Evolutionary conservation across 768 basidiomycete genomes (phyloP).

Genomic region (Naganishia onofrii): DNA sequence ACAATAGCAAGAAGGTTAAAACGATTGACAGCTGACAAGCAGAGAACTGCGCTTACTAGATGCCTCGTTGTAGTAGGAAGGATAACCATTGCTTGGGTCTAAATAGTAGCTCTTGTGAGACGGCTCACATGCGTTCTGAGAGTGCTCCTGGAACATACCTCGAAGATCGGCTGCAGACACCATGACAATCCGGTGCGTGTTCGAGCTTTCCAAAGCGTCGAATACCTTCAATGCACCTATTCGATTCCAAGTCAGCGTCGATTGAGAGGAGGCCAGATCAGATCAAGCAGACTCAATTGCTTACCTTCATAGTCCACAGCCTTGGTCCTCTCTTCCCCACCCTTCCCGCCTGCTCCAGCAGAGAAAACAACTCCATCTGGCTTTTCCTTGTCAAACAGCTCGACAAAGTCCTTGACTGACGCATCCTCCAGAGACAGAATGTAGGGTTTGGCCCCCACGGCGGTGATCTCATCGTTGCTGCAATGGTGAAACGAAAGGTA

Average conservation of each 20-base stretch:
- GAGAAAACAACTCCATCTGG: slow-evolving; percentile 54
- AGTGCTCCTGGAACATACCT: slow-evolving; percentile 55
- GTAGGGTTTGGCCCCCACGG: slow-evolving; percentile 55
- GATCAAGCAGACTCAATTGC: not conserved
- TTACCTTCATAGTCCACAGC: slow-evolving; percentile 59
- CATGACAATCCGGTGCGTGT: slow-evolving; percentile 60
- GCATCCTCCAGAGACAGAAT: slow-evolving; percentile 63
- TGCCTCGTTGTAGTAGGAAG: slow-evolving; percentile 41
- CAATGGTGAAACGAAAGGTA: too few relatives aligned
- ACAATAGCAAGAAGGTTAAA: not conserved
- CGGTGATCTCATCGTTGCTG: slow-evolving; percentile 56
- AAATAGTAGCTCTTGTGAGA: too few relatives aligned
- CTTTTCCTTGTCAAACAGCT: slow-evolving; percentile 52
- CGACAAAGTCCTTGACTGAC: slow-evolving; percentile 56
- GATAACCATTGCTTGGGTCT: slow-evolving; percentile 34
- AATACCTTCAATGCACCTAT: slow-evolving; percentile 66
- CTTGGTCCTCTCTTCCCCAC: slow-evolving; percentile 57
- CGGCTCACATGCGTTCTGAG: too few relatives aligned
- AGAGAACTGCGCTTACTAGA: slow-evolving; percentile 40
- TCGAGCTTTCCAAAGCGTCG: slow-evolving; percentile 63
- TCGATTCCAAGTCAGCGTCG: not conserved
- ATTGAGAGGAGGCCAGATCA: not conserved
- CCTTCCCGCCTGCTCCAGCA: slow-evolving; percentile 62
- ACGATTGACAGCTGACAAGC: too few relatives aligned
- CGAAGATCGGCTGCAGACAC: slow-evolving; percentile 64